These are phyloP conservation scores for Trichopus zeylanicus DNA, from an alignment of 116 monocot species.

Conservation along the genomic window DNA sequence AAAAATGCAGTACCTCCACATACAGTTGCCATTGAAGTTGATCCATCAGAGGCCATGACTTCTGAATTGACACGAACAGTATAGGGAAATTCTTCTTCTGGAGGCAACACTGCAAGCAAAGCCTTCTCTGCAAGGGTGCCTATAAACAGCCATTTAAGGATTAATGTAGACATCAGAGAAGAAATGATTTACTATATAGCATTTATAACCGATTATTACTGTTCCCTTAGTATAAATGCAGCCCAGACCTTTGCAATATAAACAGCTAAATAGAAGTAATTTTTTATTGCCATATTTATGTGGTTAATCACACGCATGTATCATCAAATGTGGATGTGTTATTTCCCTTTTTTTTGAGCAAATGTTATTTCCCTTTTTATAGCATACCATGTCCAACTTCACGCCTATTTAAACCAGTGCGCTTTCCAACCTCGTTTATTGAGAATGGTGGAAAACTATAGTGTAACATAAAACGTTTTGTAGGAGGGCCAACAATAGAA, in stretches of 20 bases:
- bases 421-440: slow-evolving; percentile 92
- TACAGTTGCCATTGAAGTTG: slow-evolving; percentile 99
- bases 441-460: slow-evolving; percentile 96
- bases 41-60: slow-evolving; percentile 99
- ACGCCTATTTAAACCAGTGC: slow-evolving; percentile 80
- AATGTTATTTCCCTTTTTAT: not conserved
- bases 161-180: too few species aligned
- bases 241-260: too few species aligned
- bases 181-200: too few species aligned
- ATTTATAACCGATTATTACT: too few species aligned
- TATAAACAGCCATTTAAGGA: slow-evolving; percentile 7
- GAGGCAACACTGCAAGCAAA: slow-evolving; percentile 91
- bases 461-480: slow-evolving; percentile 98
- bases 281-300: too few species aligned
- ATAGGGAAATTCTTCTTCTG: slow-evolving; percentile 89
- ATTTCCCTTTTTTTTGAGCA: too few species aligned
- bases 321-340: too few species aligned
- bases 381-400: slow-evolving; percentile 97
- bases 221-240: too few species aligned
- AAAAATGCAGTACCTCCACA: slow-evolving; percentile 74
- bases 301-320: too few species aligned
- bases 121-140: slow-evolving; percentile 99
- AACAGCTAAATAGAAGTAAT: too few species aligned
- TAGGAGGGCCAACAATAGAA: slow-evolving; percentile 87
- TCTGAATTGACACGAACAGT: slow-evolving; percentile 92